Evolutionary conservation across 257 asterid genomes (phyloP), one percentile per base, ranked within the genome.

Genomic region (Ophiorrhiza pumila): DNA sequence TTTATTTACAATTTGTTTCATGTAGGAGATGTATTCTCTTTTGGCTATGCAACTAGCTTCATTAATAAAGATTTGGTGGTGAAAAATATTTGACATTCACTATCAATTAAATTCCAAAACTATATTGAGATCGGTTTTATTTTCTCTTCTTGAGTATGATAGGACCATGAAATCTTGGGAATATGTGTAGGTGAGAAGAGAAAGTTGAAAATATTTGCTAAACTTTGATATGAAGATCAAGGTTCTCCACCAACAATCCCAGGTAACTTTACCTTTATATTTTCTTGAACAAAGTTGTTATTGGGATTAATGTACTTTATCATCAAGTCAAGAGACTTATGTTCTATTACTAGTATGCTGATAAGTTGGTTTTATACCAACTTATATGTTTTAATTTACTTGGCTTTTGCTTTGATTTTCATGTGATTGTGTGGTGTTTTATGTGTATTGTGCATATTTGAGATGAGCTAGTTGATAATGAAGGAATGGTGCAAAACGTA

Each of bases 181-280:
- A 91, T 91, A 94, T 95, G 99, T 81, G 81, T 95, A 63, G 98
- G 98, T 42, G 99, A 95, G 88, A 92, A 90, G 84, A 77, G 99
- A 46, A 95, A 92, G 87, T 80, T 92, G 89, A 88, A 87, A 77
- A 95, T 95, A 62, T 98, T 98, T 45, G 80, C 99, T 59, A 92
- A 90, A 83, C 96, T 92, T 41, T 98, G 97, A 78, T 95, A 95
- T 65, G 99, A 98, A 7, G 99, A 92, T 0, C 90, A 85, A 69
- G 99, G 99, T n/a, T 81, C 96, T 68, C 99, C 99, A 32, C 99
- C 99, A 57, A 85, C 83, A 58, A 95, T 95, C 81, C 99, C 99
- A 80, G 99, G 99, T 95, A 83, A 76, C 20, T 18, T 22, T 73
- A 27, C 39, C 32, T 20, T 22, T 17, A 35, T n/a, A n/a, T n/a